Evolutionary conservation across 1,284 basidiomycete species (phyloP), one percentile per base, ranked within the genome.

Genomic region (Boletus subluridellus): DNA sequence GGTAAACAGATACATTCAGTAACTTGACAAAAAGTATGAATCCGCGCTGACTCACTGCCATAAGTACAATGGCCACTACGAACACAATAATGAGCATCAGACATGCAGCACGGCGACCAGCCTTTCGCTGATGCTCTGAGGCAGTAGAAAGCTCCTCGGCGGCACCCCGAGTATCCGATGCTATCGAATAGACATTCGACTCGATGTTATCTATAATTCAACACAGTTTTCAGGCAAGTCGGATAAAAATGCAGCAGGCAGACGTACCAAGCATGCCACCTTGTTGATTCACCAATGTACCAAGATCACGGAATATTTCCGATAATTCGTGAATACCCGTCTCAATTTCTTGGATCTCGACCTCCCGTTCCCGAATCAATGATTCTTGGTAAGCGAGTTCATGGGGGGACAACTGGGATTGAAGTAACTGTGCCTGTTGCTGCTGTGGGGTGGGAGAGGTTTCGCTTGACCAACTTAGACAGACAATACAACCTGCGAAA

Each of bases 331-430:
- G 94, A 55, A 99, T 98, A 7, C 97, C 96, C 1, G 86, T 89
- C 77, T 99, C 97, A 61, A 99, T 99, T 71, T 98, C 95, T 47
- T 91, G 85, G 59, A 99, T 99, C 70, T 98, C 96, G 1, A 81
- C 81, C 73, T 99, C 96, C 21, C 97, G 91, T 73, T 98, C 96
- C 58, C 92, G 91, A 61, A 99, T 97, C 39, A 99, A 78, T 12
- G 93, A 92, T 69, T 99, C 96, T 72, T 99, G 97, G 73, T 96
- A 96, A 39, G 94, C 94, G 32, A 98, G 82, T 73, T 99, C 96
- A 64, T 93, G 89, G 0, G 92, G 89, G 0, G 92, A 88, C 52
- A 95, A 77, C 73, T 92, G 84, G 51, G 78, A 77, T 67, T 92
- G 90, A 38, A 90, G 70, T 1, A 89, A 74, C 66, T 89, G 89